These are phyloP conservation scores for Sequoiadendron giganteum DNA, from an alignment of 75 land plant species.

Conservation along the genomic window DNA sequence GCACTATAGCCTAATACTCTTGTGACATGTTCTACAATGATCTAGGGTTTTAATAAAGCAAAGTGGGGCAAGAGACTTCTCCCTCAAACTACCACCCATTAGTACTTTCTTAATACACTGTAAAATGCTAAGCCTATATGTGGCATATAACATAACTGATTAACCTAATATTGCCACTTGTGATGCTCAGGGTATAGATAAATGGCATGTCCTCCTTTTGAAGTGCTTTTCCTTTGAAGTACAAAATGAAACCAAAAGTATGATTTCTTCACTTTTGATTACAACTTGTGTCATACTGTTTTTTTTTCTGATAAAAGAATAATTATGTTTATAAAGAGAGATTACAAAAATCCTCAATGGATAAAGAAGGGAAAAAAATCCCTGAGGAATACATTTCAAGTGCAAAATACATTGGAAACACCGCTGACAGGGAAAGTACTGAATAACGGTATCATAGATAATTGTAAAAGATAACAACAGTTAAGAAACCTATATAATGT, in stretches of 20 bases:
- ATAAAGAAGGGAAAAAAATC: too few relatives aligned
- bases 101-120: not conserved
- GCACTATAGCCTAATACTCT: not conserved
- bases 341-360: too few relatives aligned
- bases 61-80: not conserved
- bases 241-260: not conserved
- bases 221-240: not conserved
- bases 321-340: too few relatives aligned
- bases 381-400: too few relatives aligned
- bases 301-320: too few relatives aligned
- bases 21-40: not conserved
- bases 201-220: not conserved
- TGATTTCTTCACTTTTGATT: not conserved
- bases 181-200: not conserved
- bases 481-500: too few relatives aligned
- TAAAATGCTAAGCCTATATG: not conserved
- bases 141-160: too few relatives aligned
- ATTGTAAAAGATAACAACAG: too few relatives aligned
- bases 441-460: too few relatives aligned
- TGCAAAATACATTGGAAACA: too few relatives aligned
- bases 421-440: too few relatives aligned
- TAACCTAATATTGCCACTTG: not conserved
- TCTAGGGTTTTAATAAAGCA: too few relatives aligned
- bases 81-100: not conserved
- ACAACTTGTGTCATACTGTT: not conserved